A percentile compares a stretch with the other conserved stretches of the same genome.
These are phyloP conservation scores for Phlebiopsis gigantea DNA, from an alignment of 768 basidiomycete genomes.

Conservation along the genomic window DNA sequence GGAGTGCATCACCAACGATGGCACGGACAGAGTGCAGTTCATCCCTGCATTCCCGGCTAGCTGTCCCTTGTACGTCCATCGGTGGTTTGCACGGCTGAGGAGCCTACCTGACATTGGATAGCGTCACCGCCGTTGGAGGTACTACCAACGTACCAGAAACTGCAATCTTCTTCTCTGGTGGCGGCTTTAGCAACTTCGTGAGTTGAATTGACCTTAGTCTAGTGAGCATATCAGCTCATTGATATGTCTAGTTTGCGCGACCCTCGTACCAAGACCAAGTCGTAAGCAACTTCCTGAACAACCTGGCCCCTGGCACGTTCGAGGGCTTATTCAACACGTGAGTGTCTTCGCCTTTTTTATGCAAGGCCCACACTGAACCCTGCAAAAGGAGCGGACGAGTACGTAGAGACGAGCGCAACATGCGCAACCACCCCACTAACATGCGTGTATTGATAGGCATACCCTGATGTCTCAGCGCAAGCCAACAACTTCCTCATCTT, in stretches of 20 bases:
- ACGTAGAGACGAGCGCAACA: slow-evolving; percentile 18
- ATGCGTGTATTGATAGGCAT: slow-evolving; percentile 38
- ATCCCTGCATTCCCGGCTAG: slow-evolving; percentile 51
- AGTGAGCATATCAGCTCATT: background rate
- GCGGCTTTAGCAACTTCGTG: slow-evolving; percentile 70
- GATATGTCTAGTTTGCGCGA: slow-evolving; percentile 38
- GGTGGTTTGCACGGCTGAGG: too few species aligned
- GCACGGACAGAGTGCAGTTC: slow-evolving; percentile 48
- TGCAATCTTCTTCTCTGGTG: slow-evolving; percentile 58
- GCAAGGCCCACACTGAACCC: slow-evolving; percentile 27
- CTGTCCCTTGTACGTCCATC: slow-evolving; percentile 41
- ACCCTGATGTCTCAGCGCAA: slow-evolving; percentile 67
- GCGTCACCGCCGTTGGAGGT: slow-evolving; percentile 70
- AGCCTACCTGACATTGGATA: slow-evolving; percentile 23
- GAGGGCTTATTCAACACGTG: slow-evolving; percentile 57
- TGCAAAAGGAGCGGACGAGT: slow-evolving; percentile 58
- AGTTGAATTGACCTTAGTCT: slow-evolving; percentile 15
- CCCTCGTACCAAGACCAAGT: slow-evolving; percentile 48
- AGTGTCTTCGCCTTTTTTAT: slow-evolving; percentile 16
- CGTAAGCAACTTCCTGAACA: slow-evolving; percentile 39
- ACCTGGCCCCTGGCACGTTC: slow-evolving; percentile 44
- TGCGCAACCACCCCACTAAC: background rate
- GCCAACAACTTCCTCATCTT: slow-evolving; percentile 43
- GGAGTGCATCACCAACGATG: slow-evolving; percentile 55
- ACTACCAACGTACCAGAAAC: slow-evolving; percentile 55